phyloP scores from a whole-genome alignment of 805 yeast genomes.

The Sungouiella blattae region DNA sequence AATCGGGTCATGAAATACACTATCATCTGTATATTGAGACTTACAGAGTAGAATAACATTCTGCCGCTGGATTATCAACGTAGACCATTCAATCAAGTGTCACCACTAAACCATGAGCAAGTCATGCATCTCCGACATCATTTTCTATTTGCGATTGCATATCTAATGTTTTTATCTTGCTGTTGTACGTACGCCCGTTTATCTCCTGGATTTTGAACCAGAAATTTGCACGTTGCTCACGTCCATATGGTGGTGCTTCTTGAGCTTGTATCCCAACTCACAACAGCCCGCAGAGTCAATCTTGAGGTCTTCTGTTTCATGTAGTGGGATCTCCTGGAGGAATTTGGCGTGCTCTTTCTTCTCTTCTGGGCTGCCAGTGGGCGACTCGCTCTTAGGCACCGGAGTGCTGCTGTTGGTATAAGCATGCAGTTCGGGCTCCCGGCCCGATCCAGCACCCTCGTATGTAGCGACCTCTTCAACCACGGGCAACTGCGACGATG shows the following conservation, averaged over 20 bases:
- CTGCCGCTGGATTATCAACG: no score
- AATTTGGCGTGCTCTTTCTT: background rate
- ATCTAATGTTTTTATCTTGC: no score
- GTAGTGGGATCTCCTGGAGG: slow-evolving; percentile 10
- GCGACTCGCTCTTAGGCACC: background rate
- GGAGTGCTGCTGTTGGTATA: background rate
- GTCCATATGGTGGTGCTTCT: slow-evolving; percentile 41
- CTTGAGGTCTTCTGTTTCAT: slow-evolving; percentile 14
- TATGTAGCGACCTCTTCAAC: background rate
- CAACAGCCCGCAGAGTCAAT: slow-evolving; percentile 30
- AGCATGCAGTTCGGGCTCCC: background rate
- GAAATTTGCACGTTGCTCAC: slow-evolving; percentile 30
- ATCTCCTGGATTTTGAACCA: slow-evolving; percentile 24
- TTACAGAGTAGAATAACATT: no score
- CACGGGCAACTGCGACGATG: slow-evolving; percentile 1
- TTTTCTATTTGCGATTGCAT: no score
- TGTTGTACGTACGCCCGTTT: no score
- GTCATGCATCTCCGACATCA: no score
- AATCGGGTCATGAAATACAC: slow-evolving; percentile 19
- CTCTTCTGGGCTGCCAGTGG: background rate
- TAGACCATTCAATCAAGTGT: no score
- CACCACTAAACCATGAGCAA: no score
- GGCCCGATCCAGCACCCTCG: background rate
- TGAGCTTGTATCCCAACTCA: slow-evolving; percentile 40
- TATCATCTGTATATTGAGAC: slow-evolving; percentile 16